Base-by-base conservation (phyloP, 2,329 filamentous ascomycete genomes). In the Ascocoryne sarcoides region DNA sequence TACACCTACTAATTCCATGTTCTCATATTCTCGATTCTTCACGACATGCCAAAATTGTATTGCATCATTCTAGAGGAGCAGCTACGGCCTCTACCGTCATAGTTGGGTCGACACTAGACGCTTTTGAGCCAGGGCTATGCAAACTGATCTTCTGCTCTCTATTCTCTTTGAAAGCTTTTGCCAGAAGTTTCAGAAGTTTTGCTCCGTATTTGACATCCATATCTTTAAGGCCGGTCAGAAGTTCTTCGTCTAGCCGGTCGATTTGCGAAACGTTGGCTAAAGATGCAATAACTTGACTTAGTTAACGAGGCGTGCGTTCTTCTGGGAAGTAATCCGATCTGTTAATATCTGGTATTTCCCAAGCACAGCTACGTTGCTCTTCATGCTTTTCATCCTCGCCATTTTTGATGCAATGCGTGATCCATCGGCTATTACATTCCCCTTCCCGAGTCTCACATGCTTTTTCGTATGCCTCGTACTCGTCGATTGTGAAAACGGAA, bases 271-370 rank as follows among this genome's bases (percentile, higher is more conserved):
- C 39, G 14, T 42, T 32, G 29, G 39, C 39, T 33, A 42, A 42
- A 42, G 39, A 42, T 42, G 39, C 39, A 28, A 42, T 33, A 42
- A 42, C 39, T 42, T 42, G 39, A 42, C 33, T 42, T 37, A 42
- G 39, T 32, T 37, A 33, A 37, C 29, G 33, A 37, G 39, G 39
- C 33, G 39, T 42, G 39, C 28, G 39, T 37, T 42, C 34, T 42
- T 42, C 39, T 37, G 34, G 39, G 39, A 42, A 42, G 34, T 37
- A 37, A 42, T 42, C 39, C 34, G 34, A 42, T 42, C 37, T 42
- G 39, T 42, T 32, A 20, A 42, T 37, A 33, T 42, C 39, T 37
- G 34, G 39, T 12, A 42, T 37, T 42, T 42, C 34, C 39, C 39
- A 42, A 34, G 28, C 34, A 42, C 39, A 37, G 33, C 29, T 28